Evolutionary conservation across 805 yeast genomes (phyloP), one percentile per base, ranked within the genome.

Genomic region (Sugiyamaella americana): DNA sequence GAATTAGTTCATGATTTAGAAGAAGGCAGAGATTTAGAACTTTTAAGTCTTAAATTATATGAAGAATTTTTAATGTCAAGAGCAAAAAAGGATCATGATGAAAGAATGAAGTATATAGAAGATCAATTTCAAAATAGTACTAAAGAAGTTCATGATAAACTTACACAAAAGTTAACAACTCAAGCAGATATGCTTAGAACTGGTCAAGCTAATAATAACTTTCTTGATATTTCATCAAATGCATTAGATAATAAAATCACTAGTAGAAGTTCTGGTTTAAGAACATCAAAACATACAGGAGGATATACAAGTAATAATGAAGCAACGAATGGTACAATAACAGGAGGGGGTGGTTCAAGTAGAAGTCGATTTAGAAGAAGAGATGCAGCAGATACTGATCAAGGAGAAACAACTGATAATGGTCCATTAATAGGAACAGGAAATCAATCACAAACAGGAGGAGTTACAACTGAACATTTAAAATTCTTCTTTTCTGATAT

Each of bases 1-100:
- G 48, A 50, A n/a, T 26, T 36, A 32, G 22, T 48, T 35, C 34
- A 26, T 19, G 58, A 54, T 40, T 42, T 54, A 38, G 52, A 52
- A 19, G 58, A 54, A 40, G 16, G 20, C 22, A 44, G 58, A 16
- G 58, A 54, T 35, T 42, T 38, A 21, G 52, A 52, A 42, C 52
- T 54, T n/a, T 48, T 52, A 40, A 46, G 51, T 40, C 46, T 54
- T 18, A 36, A 50, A n/a, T 24, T 41, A 10, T 37, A 38, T 30
- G 42, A 46, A 35, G 32, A 48, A 39, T 48, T 44, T 23, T 39
- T 43, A 11, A 16, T 46, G n/a, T 51, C 37, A n/a, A 44, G 47
- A 29, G 44, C 50, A 5, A 34, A 39, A 32, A 21, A 11, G 8
- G 44, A 41, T 22, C 42, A 50, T 23, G 50, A 51, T 8, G 42